These are phyloP conservation scores for Leccinum pellstonianum DNA, from an alignment of 768 basidiomycete species.

Conservation along the genomic window DNA sequence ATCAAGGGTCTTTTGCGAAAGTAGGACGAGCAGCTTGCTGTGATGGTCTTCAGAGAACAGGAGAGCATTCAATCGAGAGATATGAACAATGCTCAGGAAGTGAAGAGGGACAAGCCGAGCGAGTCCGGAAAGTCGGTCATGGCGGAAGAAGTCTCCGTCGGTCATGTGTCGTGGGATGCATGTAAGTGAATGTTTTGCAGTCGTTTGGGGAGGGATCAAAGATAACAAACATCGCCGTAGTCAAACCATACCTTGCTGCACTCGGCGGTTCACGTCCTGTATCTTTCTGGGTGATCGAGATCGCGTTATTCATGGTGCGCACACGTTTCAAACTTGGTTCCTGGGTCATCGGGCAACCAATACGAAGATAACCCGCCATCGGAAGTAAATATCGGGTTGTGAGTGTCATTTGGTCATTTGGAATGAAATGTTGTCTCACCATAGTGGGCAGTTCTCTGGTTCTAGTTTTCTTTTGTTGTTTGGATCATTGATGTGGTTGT, in stretches of 20 bases:
- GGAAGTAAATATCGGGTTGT: neutral
- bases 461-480: neutral
- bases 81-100: neutral
- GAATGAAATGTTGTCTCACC: neutral
- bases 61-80: neutral
- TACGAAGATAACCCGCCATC: conserved; percentile 1
- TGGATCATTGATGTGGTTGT: neutral
- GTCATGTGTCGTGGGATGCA: conserved; percentile 4
- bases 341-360: conserved; percentile 2
- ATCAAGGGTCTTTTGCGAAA: neutral
- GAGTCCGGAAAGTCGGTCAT: neutral
- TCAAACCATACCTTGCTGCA: neutral
- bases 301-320: neutral
- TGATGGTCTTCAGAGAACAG: neutral
- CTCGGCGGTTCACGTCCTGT: neutral
- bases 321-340: conserved; percentile 3
- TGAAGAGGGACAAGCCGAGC: neutral
- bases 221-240: neutral
- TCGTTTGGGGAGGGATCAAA: neutral
- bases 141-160: neutral
- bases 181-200: neutral
- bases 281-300: neutral
- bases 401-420: neutral
- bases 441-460: neutral
- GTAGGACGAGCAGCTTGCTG: neutral